Percentiles rank a stretch among this genome's conserved stretches.
Conservation (phyloP, 2,329 filamentous ascomycete species). For the Alternaria solani region DNA sequence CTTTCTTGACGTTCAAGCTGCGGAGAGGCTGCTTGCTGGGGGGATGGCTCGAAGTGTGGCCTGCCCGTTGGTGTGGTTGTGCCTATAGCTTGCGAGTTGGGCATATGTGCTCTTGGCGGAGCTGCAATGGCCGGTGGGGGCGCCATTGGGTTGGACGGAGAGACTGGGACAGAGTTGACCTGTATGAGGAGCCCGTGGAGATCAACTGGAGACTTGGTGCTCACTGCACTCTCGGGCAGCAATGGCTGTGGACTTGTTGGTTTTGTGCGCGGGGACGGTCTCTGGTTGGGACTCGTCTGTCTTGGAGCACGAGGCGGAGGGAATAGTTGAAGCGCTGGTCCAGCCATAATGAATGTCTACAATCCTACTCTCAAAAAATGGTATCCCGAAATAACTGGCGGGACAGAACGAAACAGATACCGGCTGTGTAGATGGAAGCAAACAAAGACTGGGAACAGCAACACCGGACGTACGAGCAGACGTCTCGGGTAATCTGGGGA, state of each 20-base stretch:
- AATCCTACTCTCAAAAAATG: constrained; percentile 22
- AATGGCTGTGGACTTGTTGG: constrained; percentile 41
- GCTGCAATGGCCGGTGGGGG: constrained; percentile 31
- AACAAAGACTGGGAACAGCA: constrained; percentile 22
- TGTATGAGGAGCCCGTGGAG: constrained; percentile 53
- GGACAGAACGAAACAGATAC: constrained; percentile 20
- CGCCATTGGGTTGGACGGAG: constrained; percentile 39
- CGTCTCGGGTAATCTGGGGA: constrained; percentile 43
- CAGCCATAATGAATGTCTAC: constrained; percentile 40
- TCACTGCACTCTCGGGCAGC: constrained; percentile 42
- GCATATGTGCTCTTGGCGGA: constrained; percentile 41
- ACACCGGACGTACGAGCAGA: constrained; percentile 28
- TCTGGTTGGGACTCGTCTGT: constrained; percentile 44
- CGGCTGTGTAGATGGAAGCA: constrained; percentile 20
- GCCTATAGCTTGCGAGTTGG: constrained; percentile 26
- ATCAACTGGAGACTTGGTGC: constrained; percentile 41
- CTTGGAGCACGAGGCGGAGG: constrained; percentile 47
- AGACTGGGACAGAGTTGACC: constrained; percentile 49
- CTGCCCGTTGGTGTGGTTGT: constrained; percentile 34
- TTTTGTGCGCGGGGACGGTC: constrained; percentile 35
- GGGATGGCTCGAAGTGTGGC: constrained; percentile 34
- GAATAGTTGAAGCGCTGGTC: constrained; percentile 49
- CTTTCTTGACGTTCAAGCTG: constrained; percentile 25
- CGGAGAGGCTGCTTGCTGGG: constrained; percentile 34
- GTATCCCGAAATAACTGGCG: constrained; percentile 28